Base-by-base conservation (phyloP, 805 yeast species). In the Spathaspora girioi region DNA sequence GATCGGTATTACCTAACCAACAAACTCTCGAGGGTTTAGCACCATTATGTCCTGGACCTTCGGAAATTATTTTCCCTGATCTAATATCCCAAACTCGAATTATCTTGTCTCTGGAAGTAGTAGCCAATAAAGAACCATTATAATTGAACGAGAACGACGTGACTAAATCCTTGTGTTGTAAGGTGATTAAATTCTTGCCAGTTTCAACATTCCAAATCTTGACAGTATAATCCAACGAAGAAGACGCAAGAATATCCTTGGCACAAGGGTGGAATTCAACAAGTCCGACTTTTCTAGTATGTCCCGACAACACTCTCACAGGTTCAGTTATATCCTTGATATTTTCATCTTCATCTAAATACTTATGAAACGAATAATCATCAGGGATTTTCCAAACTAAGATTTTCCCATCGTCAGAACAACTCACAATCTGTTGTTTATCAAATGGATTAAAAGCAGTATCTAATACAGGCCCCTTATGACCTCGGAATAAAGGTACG, bases 361-460 rank as follows among this genome's bases (percentile, higher is more conserved):
- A 80, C 54, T 81, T 75, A 59, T 81, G 86, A 68, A 87, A 84
- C 1, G 93, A 81, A 71, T 82, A 94, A 59, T 82, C 84, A 46
- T 82, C 81, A 0, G 99, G 99, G 45, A 94, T 86, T 53, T 82
- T 81, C 97, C 97, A 94, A 44, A 94, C 65, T 49, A 86, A 84
- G 56, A 94, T 83, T 62, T 84, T 85, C 3, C 90, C 86, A 64
- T 84, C 88, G 54, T 87, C 93, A 27, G 96, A 86, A 45, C 88
- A 84, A 47, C 96, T 87, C 3, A 84, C 96, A 49, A 92, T 69
- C 60, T 83, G 79, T 57, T 79, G 76, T 52, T 83, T 84, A 65
- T 93, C 81, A 67, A 92, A 94, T 1, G 99, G 99, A 69, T 91
- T 87, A 77, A 93, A 94, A 52, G 89, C 96, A 0, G 98, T 93